Conservation (phyloP, 164 flowering plant species). For the Stephania yunnanensis region DNA sequence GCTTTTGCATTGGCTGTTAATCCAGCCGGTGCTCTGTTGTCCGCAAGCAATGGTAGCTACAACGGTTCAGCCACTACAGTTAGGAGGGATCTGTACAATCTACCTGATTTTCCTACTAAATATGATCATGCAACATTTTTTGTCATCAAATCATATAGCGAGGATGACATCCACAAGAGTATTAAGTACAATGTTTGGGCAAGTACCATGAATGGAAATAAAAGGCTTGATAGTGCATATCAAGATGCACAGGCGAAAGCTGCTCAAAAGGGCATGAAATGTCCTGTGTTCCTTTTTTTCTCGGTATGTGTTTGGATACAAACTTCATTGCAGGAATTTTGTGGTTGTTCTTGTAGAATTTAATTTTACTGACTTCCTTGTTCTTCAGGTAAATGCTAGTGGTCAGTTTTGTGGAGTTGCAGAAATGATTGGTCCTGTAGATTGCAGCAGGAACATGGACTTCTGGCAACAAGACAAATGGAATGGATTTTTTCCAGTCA, state of each 20-base stretch:
- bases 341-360: neutral
- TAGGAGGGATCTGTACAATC: conserved; percentile 47
- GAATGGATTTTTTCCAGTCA: conserved; percentile 75
- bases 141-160: conserved; percentile 82
- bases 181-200: conserved; percentile 85
- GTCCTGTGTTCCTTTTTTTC: conserved; percentile 73
- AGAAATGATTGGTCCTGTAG: conserved; percentile 74
- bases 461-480: conserved; percentile 93
- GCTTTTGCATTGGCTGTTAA: conserved; percentile 19
- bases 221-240: conserved; percentile 58
- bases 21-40: conserved; percentile 16
- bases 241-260: conserved; percentile 46
- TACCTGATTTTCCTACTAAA: conserved; percentile 44
- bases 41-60: conserved; percentile 18
- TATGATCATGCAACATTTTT: conserved; percentile 61
- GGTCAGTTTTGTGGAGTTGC: conserved; percentile 89
- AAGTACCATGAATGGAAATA: conserved; percentile 78
- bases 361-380: neutral
- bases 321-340: neutral
- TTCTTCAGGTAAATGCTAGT: conserved; percentile 70
- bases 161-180: conserved; percentile 80
- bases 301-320: conserved; percentile 38
- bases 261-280: conserved; percentile 32
- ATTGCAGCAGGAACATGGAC: conserved; percentile 60
- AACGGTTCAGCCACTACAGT: conserved; percentile 20